phyloP scores from a whole-genome alignment of 495 filamentous ascomycete genomes.

The Xylaria curta region DNA sequence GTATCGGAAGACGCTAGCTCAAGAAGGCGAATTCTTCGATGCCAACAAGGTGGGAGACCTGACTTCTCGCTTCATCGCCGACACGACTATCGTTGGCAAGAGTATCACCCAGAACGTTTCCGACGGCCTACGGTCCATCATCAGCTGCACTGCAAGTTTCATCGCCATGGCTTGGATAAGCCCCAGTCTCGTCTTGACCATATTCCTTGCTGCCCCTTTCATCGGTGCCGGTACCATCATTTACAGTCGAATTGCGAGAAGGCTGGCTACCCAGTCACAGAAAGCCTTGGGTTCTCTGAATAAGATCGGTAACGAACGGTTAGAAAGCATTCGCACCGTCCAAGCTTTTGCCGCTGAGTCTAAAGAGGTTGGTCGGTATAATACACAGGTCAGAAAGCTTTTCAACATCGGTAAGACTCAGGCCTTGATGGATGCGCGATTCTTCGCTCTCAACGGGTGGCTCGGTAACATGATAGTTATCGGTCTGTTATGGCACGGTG shows the following conservation, averaged over 20 bases:
- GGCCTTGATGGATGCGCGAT: conserved; percentile 85
- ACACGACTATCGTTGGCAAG: conserved; percentile 97
- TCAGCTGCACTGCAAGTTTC: conserved; percentile 88
- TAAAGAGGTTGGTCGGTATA: conserved; percentile 88
- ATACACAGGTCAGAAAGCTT: conserved; percentile 87
- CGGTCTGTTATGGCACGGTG: conserved; percentile 88
- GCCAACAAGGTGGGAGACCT: conserved; percentile 95
- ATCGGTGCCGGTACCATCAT: conserved; percentile 90
- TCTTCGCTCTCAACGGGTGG: conserved; percentile 88
- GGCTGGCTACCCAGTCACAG: conserved; percentile 88
- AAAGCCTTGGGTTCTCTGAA: conserved; percentile 88
- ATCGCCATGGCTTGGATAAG: conserved; percentile 92
- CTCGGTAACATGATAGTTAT: conserved; percentile 96
- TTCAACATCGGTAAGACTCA: conserved; percentile 86
- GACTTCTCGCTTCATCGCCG: conserved; percentile 92
- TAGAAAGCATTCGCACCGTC: conserved; percentile 94
- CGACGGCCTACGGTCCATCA: conserved; percentile 85
- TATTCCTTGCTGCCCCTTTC: conserved; percentile 86
- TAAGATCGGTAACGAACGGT: conserved; percentile 94
- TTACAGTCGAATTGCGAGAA: conserved; percentile 85
- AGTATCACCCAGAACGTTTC: conserved; percentile 98
- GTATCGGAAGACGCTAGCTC: conserved; percentile 86
- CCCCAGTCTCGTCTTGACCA: conserved; percentile 84
- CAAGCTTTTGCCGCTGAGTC: conserved; percentile 95
- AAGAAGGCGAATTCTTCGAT: conserved; percentile 99